A percentile compares a stretch with the other conserved stretches of the same genome.
These are phyloP conservation scores for Phytophthora fragariaefolia DNA, from an alignment of 352 stramenopile genomes.

Conservation along the genomic window DNA sequence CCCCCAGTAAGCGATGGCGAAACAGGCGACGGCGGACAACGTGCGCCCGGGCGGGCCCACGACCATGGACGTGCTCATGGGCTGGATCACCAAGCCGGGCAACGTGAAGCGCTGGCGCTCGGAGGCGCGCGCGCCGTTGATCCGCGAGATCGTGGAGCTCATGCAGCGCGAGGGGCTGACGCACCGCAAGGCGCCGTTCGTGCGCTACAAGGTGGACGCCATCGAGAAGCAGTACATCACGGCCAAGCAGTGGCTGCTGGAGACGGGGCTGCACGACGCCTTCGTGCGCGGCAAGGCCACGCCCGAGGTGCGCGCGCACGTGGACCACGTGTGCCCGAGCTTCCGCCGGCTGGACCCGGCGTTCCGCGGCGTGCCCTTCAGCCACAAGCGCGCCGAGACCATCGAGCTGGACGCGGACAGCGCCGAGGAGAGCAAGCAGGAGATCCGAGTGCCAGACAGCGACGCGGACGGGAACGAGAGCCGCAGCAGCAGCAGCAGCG, in stretches of 20 bases:
- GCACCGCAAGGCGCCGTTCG: constrained; percentile 34
- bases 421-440: constrained; percentile 11
- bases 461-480: constrained; percentile 8
- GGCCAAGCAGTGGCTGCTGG: constrained; percentile 45
- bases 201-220: constrained; percentile 41
- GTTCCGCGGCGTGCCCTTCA: constrained; percentile 34
- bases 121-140: constrained; percentile 18
- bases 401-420: constrained; percentile 35
- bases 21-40: constrained; percentile 31
- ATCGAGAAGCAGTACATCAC: constrained; percentile 52
- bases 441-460: constrained; percentile 11
- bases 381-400: constrained; percentile 22
- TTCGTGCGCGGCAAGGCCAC: constrained; percentile 29
- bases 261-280: constrained; percentile 46
- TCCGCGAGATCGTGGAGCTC: constrained; percentile 36
- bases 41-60: constrained; percentile 23
- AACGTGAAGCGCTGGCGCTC: constrained; percentile 49
- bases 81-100: constrained; percentile 39
- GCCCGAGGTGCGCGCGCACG: constrained; percentile 39
- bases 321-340: constrained; percentile 35
- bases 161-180: constrained; percentile 31
- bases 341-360: constrained; percentile 40
- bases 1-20: too few relatives aligned
- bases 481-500: neutral
- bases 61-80: constrained; percentile 43